Evolutionary conservation across 1,284 basidiomycete genomes (phyloP).

Genomic region (Moniliophthora roreri): DNA sequence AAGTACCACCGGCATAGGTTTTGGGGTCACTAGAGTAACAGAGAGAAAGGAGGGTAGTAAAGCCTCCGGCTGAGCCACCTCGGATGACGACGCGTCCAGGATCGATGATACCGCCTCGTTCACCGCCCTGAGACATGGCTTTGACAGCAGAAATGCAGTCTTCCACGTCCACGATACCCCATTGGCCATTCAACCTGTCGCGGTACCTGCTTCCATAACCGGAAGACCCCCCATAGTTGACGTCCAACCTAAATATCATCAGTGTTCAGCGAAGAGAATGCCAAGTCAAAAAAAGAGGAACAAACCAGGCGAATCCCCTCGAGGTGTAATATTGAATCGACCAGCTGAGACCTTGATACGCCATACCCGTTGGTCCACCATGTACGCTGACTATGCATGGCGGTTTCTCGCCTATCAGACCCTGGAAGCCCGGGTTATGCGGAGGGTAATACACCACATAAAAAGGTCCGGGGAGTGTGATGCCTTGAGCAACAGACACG

Average conservation of each 20-base stretch:
- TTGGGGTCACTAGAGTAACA: conserved; percentile 5
- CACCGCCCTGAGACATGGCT: conserved; percentile 44
- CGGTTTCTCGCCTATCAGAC: conserved; percentile 51
- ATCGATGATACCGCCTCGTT: no score
- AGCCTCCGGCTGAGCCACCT: conserved; percentile 64
- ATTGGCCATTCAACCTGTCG: conserved; percentile 56
- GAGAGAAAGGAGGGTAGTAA: conserved; percentile 49
- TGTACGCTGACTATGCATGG: conserved; percentile 66
- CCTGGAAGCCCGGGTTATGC: conserved; percentile 56
- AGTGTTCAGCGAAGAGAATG: not conserved
- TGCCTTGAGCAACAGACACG: conserved; percentile 46
- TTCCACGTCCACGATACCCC: conserved; percentile 71
- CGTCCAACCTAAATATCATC: conserved; percentile 52
- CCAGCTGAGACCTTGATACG: conserved; percentile 48
- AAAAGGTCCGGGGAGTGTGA: conserved; percentile 45
- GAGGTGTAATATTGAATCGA: conserved; percentile 62
- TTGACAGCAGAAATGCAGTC: conserved; percentile 50
- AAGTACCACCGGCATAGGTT: conserved; percentile 47
- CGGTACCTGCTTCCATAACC: conserved; percentile 59
- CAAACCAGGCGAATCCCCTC: conserved; percentile 65
- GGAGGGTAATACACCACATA: conserved; percentile 67
- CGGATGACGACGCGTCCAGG: conserved; percentile 57
- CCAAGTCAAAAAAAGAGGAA: conserved; percentile 1
- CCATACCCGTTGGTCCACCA: conserved; percentile 59
- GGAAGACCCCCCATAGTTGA: conserved; percentile 71